Evolutionary conservation across 345 rosid species (phyloP).

Genomic region (Gossypium herbaceum): DNA sequence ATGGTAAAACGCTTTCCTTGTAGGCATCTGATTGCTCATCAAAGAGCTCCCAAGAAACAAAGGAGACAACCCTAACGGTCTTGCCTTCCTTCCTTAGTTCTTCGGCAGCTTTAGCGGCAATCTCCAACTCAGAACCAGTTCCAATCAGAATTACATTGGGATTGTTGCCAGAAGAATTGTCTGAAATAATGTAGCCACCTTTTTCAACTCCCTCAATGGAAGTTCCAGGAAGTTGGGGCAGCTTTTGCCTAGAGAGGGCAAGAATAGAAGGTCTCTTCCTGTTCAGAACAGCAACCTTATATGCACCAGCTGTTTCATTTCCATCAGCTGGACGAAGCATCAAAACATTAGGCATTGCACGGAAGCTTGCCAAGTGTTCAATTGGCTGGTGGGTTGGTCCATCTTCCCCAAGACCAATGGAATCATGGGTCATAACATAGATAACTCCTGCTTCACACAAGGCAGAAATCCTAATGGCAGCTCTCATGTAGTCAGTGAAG

Average conservation of each 20-base stretch:
- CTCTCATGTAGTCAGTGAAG: slow-evolving; percentile 99
- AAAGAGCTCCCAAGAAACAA: slow-evolving; percentile 90
- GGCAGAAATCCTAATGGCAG: slow-evolving; percentile 91
- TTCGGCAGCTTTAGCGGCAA: slow-evolving; percentile 77
- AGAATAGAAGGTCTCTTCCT: slow-evolving; percentile 84
- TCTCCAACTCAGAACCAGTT: slow-evolving; percentile 95
- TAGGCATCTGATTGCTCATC: slow-evolving; percentile 74
- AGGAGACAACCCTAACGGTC: slow-evolving; percentile 84
- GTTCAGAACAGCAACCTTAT: slow-evolving; percentile 75
- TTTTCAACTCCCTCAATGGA: slow-evolving; percentile 86
- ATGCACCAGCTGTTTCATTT: slow-evolving; percentile 97
- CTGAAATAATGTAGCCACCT: slow-evolving; percentile 87
- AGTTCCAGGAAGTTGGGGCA: slow-evolving; percentile 81
- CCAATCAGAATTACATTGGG: slow-evolving; percentile 92
- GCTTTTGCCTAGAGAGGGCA: slow-evolving; percentile 93
- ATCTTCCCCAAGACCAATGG: slow-evolving; percentile 99
- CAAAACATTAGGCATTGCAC: slow-evolving; percentile 93
- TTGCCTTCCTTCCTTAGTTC: slow-evolving; percentile 84
- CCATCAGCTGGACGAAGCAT: slow-evolving; percentile 99
- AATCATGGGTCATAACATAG: slow-evolving; percentile 98
- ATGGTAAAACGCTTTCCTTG: slow-evolving; percentile 87
- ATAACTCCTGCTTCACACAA: slow-evolving; percentile 83
- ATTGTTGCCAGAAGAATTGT: slow-evolving; percentile 85
- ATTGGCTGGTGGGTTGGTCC: slow-evolving; percentile 99
- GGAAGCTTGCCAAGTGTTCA: slow-evolving; percentile 97